phyloP scores from a whole-genome alignment of 2,329 filamentous ascomycete species.

The Venturia effusa region DNA sequence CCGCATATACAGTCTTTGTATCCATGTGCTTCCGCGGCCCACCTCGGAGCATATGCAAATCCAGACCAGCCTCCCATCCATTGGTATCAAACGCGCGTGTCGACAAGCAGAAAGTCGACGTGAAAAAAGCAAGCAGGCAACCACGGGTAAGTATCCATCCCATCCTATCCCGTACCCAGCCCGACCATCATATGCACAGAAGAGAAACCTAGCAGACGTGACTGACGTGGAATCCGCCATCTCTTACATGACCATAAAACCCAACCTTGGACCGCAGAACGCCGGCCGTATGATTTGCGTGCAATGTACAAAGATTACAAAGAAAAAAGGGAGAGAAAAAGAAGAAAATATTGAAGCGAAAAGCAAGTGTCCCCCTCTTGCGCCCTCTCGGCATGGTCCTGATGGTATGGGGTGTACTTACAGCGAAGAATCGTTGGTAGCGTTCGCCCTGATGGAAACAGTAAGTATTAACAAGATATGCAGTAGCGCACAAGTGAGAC shows the following conservation, averaged over 20 bases:
- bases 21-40: not conserved
- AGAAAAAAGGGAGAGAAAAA: not conserved
- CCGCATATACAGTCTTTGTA: not conserved
- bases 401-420: not conserved
- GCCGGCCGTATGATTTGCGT: not conserved
- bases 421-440: not conserved
- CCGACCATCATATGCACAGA: not conserved
- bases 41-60: not conserved
- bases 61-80: not conserved
- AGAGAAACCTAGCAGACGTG: not conserved
- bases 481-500: not conserved
- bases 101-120: not conserved
- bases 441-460: not conserved
- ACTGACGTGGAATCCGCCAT: not conserved
- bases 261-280: not conserved
- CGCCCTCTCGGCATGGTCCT: not conserved
- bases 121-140: not conserved
- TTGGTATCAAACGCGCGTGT: slow-evolving; percentile 4
- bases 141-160: not conserved
- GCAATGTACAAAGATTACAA: not conserved
- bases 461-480: slow-evolving; percentile 1
- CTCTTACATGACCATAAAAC: not conserved
- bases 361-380: not conserved
- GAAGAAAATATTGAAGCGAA: not conserved
- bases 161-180: not conserved